Base-by-base conservation (phyloP, 1,284 basidiomycete genomes). In the Ustilago crameri region DNA sequence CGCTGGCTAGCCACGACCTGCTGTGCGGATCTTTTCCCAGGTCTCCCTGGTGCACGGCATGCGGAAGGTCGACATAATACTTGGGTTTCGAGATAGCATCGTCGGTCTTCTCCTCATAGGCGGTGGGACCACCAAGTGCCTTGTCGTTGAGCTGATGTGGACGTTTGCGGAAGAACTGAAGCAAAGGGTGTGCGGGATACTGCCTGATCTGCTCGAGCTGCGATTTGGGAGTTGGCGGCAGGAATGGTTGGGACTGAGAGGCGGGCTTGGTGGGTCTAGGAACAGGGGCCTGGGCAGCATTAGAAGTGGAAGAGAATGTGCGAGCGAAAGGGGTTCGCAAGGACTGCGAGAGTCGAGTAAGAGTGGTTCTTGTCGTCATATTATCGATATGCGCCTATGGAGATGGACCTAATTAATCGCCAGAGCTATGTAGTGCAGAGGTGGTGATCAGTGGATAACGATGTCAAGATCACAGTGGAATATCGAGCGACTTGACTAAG, bases 171-270 rank as follows among this genome's bases (percentile, higher is more conserved):
- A 82, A 82, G 59, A 82, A 82, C 18, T 65, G 73, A 34, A 80
- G 72, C 24, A 82, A 50, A 3, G 81, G 80, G 49, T 82, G 81
- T 20, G 67, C 65, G 5, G 81, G 81, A 45, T 80, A 82, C 47
- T 57, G 64, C 35, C 38, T 53, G 54, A 73, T 63, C 57, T 73
- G 70, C 24, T 59, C 51, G 17, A 73, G 54, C 43, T 73, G 70
- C 2, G 60, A 38, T 23, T 47, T 54, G 2, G 65, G 70, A 12
- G 46, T 50, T 14, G 61, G 47, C 10, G 56, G 45, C 1, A 61
- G 35, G 0, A 41, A 41, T 1, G 62, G 53, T 20, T 71, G 68
- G 18, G 70, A 60, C 38, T 73, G 70, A 15, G 70, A 73, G 1
- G 70, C 66, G 2, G 70, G 70, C 35, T 61, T 64, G 47, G 70